Evolutionary conservation across 129 eudicot species (phyloP), one percentile per base, ranked within the genome.

Genomic region (Apium graveolens): DNA sequence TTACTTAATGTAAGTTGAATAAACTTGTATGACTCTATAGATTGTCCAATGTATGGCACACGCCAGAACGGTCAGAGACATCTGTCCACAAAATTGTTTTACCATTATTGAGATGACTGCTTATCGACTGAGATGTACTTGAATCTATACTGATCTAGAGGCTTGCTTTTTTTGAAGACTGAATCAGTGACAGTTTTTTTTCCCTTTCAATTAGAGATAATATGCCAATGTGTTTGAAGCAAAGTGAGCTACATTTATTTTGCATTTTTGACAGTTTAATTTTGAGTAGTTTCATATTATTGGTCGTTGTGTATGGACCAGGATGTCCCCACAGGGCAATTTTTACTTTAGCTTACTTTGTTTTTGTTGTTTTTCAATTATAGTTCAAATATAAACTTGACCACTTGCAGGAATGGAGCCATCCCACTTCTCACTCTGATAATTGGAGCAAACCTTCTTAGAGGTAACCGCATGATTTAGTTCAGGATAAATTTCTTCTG

Each of bases 361-460:
- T 38, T 38, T 38, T 38, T 38, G 3, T 62, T 11, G 37, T 27
- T 6, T 7, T 11, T 11, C 1, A 62, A 62, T 62, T n/a, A 53
- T 29, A 24, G 66, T 41, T 45, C 31, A 34, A 6, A 38, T 21
- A 38, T 16, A 27, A 76, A 18, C 49, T 27, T 9, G 10, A 65
- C 37, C 42, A 21, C 24, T 16, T 73, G 79, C 84, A 94, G 97
- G 84, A 89, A 86, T 41, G 96, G 92, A 78, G 90, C 98, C n/a
- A 84, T 94, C 63, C 98, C 97, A 46, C 53, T 86, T 75, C 48
- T 90, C 80, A 91, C 96, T 26, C 72, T 94, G 80, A 86, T 94
- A 31, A 44, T 94, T 81, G 98, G 98, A 78, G 98, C 89, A 34
- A 94, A 91, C 80, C 98, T 94, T 34, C 85, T 89, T 16, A 82